A percentile compares a stretch with the other conserved stretches of the same genome.
Evolutionary conservation across 2,329 filamentous ascomycete genomes (phyloP).

Genomic region (Hymenotorrendiella dingleyae): DNA sequence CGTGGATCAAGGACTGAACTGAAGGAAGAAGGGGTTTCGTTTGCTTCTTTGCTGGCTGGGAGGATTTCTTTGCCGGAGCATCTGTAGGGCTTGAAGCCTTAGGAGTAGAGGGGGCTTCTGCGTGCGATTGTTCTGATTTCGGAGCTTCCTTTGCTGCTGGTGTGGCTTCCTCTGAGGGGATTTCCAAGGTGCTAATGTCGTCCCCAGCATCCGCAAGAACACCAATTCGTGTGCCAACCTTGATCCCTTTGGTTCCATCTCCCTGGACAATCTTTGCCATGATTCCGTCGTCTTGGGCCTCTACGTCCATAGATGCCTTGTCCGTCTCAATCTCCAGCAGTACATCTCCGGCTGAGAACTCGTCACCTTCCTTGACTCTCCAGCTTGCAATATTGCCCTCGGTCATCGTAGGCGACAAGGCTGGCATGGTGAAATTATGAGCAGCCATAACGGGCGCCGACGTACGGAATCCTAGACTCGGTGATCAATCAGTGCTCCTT

Average conservation of each 20-base stretch:
- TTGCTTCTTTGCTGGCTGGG: slow-evolving; percentile 53
- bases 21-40: slow-evolving; percentile 75
- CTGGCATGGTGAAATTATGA: slow-evolving; percentile 87
- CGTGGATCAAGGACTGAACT: slow-evolving; percentile 73
- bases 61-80: slow-evolving; percentile 32
- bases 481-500: slow-evolving; percentile 15
- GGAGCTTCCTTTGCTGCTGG: slow-evolving; percentile 24
- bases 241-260: slow-evolving; percentile 69
- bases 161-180: slow-evolving; percentile 60
- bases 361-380: slow-evolving; percentile 83
- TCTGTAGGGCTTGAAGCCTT: slow-evolving; percentile 13
- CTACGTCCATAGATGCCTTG: slow-evolving; percentile 92
- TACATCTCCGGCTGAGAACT: slow-evolving; percentile 77
- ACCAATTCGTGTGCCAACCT: slow-evolving; percentile 76
- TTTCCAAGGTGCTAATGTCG: slow-evolving; percentile 66
- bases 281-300: slow-evolving; percentile 84
- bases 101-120: slow-evolving; percentile 14
- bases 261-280: slow-evolving; percentile 74
- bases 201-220: slow-evolving; percentile 78
- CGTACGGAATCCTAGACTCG: slow-evolving; percentile 54
- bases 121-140: slow-evolving; percentile 15
- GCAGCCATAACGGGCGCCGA: slow-evolving; percentile 61
- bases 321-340: slow-evolving; percentile 90
- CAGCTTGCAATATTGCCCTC: slow-evolving; percentile 83
- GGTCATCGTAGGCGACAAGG: slow-evolving; percentile 88